Conservation (phyloP, 495 filamentous ascomycete genomes). For the Penicillium paxilli region DNA sequence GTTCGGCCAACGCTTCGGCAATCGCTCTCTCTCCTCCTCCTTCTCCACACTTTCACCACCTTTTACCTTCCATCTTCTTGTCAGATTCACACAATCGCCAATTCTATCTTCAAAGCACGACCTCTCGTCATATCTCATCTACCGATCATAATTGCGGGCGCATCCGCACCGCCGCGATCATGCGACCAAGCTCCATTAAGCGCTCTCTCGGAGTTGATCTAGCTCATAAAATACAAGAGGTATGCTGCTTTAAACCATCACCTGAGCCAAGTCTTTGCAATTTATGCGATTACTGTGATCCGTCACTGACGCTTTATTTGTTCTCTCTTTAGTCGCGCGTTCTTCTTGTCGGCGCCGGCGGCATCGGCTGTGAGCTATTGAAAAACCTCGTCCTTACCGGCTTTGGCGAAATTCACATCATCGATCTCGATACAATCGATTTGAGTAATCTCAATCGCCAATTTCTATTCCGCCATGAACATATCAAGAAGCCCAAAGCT, state of each 20-base stretch:
- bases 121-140: background rate
- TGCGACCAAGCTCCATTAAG: constrained; percentile 55
- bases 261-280: no score
- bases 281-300: no score
- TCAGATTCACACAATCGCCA: background rate
- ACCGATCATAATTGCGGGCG: constrained; percentile 12
- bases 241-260: constrained; percentile 29
- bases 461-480: constrained; percentile 94
- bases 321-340: constrained; percentile 66
- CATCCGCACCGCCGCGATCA: constrained; percentile 37
- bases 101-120: background rate
- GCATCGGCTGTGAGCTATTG: constrained; percentile 95
- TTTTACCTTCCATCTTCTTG: background rate
- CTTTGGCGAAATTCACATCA: constrained; percentile 92
- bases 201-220: constrained; percentile 64
- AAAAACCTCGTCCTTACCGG: constrained; percentile 95
- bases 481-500: constrained; percentile 97
- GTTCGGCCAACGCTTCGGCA: no score
- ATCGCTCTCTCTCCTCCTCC: background rate
- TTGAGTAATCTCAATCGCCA: constrained; percentile 97
- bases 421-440: constrained; percentile 98
- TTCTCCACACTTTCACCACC: background rate
- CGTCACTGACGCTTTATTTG: constrained; percentile 14
- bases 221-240: constrained; percentile 64
- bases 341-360: constrained; percentile 92